phyloP scores from a whole-genome alignment of 75 land plant species.

The Gnetum montanum region DNA sequence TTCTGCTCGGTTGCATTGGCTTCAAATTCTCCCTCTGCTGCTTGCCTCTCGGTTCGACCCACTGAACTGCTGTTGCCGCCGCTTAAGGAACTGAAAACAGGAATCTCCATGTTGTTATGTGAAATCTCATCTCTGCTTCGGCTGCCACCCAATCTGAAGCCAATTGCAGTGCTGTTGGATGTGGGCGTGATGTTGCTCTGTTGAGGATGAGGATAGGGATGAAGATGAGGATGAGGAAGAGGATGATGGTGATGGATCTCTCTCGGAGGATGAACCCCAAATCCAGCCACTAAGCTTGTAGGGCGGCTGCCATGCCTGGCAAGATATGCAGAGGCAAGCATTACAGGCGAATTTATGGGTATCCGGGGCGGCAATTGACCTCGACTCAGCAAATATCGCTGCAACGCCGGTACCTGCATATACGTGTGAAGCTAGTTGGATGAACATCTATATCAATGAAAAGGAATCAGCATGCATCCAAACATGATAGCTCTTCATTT shows the following conservation, averaged over 20 bases:
- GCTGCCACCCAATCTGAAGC: not conserved
- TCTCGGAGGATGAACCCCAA: conserved; percentile 6
- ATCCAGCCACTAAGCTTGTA: conserved; percentile 9
- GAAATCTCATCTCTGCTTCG: conserved; percentile 1
- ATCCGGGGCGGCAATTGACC: conserved; percentile 60
- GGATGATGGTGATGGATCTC: too few species aligned
- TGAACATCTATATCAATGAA: not conserved
- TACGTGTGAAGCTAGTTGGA: not conserved
- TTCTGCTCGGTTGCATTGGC: not conserved
- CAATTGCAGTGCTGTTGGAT: conserved; percentile 3
- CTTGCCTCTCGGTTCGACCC: not conserved
- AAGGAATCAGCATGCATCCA: not conserved
- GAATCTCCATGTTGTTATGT: not conserved
- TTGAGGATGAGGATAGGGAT: conserved; percentile 13
- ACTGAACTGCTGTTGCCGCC: not conserved
- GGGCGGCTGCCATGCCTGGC: conserved; percentile 48
- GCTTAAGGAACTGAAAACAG: not conserved
- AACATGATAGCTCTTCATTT: not conserved
- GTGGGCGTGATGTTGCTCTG: not conserved
- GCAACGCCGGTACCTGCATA: conserved; percentile 85
- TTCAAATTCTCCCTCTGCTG: conserved; percentile 3
- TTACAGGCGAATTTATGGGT: conserved; percentile 89
- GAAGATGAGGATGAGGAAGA: too few species aligned
- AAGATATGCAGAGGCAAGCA: conserved; percentile 75
- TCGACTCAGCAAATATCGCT: conserved; percentile 57